Conservation (phyloP, 2,329 filamentous ascomycete genomes). For the Neofusicoccum laricinum region DNA sequence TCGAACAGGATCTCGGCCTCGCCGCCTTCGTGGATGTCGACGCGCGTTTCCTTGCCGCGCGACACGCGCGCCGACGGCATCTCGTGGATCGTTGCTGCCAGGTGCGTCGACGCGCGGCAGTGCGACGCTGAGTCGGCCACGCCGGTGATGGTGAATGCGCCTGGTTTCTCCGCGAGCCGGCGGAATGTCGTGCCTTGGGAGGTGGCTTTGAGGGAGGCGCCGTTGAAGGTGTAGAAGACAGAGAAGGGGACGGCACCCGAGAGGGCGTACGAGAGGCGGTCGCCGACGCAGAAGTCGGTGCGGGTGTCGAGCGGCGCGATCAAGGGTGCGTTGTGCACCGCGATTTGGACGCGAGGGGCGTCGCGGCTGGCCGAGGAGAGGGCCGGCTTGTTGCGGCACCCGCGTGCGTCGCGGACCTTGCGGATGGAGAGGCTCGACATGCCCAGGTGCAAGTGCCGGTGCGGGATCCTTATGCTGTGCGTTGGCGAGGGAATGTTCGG, state of each 20-base stretch:
- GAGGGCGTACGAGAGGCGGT: constrained; percentile 87
- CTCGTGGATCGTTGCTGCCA: constrained; percentile 82
- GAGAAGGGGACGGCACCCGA: constrained; percentile 90
- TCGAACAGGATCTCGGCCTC: constrained; percentile 92
- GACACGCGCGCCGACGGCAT: constrained; percentile 90
- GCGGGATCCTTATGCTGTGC: constrained; percentile 80
- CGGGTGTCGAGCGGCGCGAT: constrained; percentile 85
- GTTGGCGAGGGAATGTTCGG: constrained; percentile 72
- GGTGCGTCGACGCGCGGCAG: constrained; percentile 75
- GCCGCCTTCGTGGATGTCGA: constrained; percentile 95
- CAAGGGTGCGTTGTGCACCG: constrained; percentile 87
- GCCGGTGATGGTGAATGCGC: constrained; percentile 81
- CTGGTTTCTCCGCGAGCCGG: constrained; percentile 87
- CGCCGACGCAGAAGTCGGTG: constrained; percentile 90
- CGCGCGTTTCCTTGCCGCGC: constrained; percentile 73
- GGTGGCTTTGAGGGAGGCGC: constrained; percentile 72
- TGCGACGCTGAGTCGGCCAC: constrained; percentile 85
- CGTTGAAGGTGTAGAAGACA: constrained; percentile 86
- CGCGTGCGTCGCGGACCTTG: constrained; percentile 81
- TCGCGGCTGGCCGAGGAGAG: constrained; percentile 42
- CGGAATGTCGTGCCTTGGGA: constrained; percentile 80
- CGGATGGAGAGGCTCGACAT: constrained; percentile 85
- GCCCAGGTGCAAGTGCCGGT: constrained; percentile 80
- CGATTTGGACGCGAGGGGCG: constrained; percentile 78
- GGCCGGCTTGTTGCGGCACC: constrained; percentile 78